These are phyloP conservation scores for Coelastrella sp. DNA, from an alignment of 139 green algal species.

Conservation along the genomic window DNA sequence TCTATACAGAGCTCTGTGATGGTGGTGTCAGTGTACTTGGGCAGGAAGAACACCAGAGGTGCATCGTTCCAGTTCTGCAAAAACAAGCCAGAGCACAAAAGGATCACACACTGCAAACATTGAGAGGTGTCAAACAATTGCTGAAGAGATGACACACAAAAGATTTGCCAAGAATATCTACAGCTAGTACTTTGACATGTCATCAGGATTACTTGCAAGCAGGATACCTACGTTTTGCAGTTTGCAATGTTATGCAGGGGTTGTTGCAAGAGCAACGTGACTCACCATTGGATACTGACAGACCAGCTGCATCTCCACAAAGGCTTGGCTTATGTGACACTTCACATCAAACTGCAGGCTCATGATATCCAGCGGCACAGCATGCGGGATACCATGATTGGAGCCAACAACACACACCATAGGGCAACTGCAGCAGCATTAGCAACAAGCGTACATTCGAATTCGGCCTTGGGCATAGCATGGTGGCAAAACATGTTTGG, in stretches of 20 bases:
- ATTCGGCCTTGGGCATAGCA: background rate
- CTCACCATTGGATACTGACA: background rate
- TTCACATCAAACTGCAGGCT: slow-evolving; percentile 45
- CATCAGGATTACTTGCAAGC: too few relatives aligned
- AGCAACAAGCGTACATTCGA: too few relatives aligned
- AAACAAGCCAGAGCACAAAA: too few relatives aligned
- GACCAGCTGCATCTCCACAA: slow-evolving; percentile 51
- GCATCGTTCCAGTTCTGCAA: slow-evolving; percentile 33
- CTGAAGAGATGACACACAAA: too few relatives aligned
- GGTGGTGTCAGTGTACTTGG: slow-evolving; percentile 55
- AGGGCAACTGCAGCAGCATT: slow-evolving; percentile 24
- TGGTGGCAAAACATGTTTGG: too few relatives aligned
- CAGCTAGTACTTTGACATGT: too few relatives aligned
- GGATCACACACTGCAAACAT: too few relatives aligned
- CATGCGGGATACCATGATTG: slow-evolving; percentile 13
- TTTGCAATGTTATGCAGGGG: background rate
- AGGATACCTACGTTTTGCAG: too few relatives aligned
- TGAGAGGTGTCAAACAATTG: too few relatives aligned
- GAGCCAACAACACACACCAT: slow-evolving; percentile 41
- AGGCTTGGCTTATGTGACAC: slow-evolving; percentile 52
- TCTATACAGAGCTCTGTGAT: slow-evolving; percentile 63
- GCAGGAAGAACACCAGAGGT: slow-evolving; percentile 54
- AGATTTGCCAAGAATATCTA: too few relatives aligned
- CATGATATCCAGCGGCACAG: slow-evolving; percentile 30
- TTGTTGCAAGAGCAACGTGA: too few relatives aligned